Base-by-base conservation (phyloP, 2,329 filamentous ascomycete genomes). In the Fusarium begoniae region DNA sequence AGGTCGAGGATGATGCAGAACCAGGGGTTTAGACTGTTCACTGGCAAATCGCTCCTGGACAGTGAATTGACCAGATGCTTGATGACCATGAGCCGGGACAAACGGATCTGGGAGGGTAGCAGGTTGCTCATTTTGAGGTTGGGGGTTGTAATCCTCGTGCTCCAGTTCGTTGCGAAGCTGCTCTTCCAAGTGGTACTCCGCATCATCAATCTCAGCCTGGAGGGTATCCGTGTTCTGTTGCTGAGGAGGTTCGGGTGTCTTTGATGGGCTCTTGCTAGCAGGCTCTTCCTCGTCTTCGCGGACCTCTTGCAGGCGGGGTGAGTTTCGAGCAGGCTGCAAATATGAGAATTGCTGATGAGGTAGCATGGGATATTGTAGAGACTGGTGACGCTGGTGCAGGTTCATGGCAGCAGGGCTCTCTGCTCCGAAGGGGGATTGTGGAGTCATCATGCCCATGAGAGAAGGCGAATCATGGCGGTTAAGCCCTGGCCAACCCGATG, bases 161-260 rank as follows among this genome's bases (percentile, higher is more conserved):
- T 95, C 92, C 55, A 96, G 86, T 78, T 96, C 92, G 61, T 92
- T 91, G 58, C 94, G 91, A 70, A 95, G 90, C 69, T 94, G 91
- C 79, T 95, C 91, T 79, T 95, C 93, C 70, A 96, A 83, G 77
- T 96, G 94, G 79, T 96, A 96, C 77, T 97, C 94, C 9, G 93
- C 92, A 78, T 95, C 93, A 56, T 96, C 92, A 63, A 97, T 92
- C 75, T 96, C 94, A 70, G 92, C 92, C 80, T 98, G 94, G 30
- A 97, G 87, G 75, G 95, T 95, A 76, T 95, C 93, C 53, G 84
- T 82, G 59, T 87, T 83, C 51, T 84, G 84, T 55, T 84, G 84
- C 53, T 82, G 82, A 17, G 76, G 63, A 15, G 87, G 84, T 75
- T 91, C 87, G 1, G 88, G 86, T 1, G 87, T 88, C 77, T 87